A percentile compares a stretch with the other conserved stretches of the same genome.
Conservation (phyloP, 148 eudicot genomes). For the Rhododendron williamsianum region DNA sequence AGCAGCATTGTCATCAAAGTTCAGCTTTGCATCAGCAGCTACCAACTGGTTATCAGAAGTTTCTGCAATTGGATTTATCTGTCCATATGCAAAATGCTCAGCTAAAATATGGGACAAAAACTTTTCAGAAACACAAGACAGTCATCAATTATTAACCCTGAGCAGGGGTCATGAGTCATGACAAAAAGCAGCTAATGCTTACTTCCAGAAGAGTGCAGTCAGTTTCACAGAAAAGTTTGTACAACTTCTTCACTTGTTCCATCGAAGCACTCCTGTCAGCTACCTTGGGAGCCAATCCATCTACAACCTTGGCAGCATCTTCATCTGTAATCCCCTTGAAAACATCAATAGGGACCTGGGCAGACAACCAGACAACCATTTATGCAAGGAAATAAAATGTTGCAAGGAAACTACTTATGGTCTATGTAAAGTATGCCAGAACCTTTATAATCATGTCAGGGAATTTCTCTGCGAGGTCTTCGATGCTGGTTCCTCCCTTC, state of each 20-base stretch:
- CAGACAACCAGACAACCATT: constrained; percentile 3
- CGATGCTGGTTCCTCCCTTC: constrained; percentile 97
- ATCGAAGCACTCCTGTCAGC: constrained; percentile 73
- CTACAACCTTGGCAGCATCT: constrained; percentile 96
- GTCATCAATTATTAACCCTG: not conserved
- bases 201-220: constrained; percentile 97
- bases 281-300: constrained; percentile 68
- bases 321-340: constrained; percentile 88
- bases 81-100: constrained; percentile 13
- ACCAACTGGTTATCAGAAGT: constrained; percentile 81
- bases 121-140: not conserved
- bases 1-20: constrained; percentile 97
- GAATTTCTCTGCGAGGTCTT: constrained; percentile 93
- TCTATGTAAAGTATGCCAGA: not conserved
- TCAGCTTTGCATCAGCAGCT: constrained; percentile 97
- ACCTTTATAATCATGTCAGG: constrained; percentile 99
- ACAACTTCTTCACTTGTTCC: constrained; percentile 95
- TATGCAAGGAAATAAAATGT: constrained; percentile 3
- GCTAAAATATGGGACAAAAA: not conserved
- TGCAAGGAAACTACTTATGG: not conserved
- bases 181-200: constrained; percentile 11
- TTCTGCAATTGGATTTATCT: constrained; percentile 97
- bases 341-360: constrained; percentile 88
- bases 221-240: constrained; percentile 73
- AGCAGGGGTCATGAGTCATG: not conserved